Evolutionary conservation across 1,284 basidiomycete species (phyloP), one percentile per base, ranked within the genome.

Genomic region (Cutaneotrichosporon cavernicola): DNA sequence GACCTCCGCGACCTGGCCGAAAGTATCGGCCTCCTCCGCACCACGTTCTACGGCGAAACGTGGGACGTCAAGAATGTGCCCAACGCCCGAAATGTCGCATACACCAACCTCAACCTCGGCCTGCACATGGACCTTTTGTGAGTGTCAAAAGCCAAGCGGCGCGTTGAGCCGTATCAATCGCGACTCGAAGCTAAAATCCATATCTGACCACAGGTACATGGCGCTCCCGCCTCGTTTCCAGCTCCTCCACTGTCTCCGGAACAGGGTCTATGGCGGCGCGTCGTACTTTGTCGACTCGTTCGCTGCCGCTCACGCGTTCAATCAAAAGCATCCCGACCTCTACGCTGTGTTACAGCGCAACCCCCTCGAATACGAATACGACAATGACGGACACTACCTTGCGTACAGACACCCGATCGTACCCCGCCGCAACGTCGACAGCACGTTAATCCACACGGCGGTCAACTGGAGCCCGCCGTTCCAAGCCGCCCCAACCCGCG

Each of bases 401-500:
- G 86, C 89, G 68, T 81, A 84, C 69, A 80, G 84, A 14, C 93
- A 94, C 75, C 87, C 88, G 0, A 91, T 91, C 2, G 88, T 98
- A 73, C 83, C 92, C 21, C 64, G 57, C 10, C 31, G 50, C 22
- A 34, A n/a, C 21, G 49, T 65, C 10, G 51, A 26, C 40, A 26
- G 36, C 34, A 13, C 61, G 61, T 11, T 64, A 65, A 53, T 65
- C 61, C 65, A 70, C 51, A 59, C 64, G 49, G 86, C 88, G 65
- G 85, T 98, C 74, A 97, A 95, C 80, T 98, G 97, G 81, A 90
- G 90, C 5, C 96, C 96, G 0, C 96, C 95, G 0, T 99, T 98
- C 85, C 94, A 97, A 81, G 92, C 90, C 0, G 72, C 77, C 2
- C 38, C 67, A 63, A 56, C 53, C 9, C 62, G 58, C 5, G 43